These are phyloP conservation scores for Plasmopara halstedii DNA, from an alignment of 352 stramenopile genomes.

Conservation along the genomic window DNA sequence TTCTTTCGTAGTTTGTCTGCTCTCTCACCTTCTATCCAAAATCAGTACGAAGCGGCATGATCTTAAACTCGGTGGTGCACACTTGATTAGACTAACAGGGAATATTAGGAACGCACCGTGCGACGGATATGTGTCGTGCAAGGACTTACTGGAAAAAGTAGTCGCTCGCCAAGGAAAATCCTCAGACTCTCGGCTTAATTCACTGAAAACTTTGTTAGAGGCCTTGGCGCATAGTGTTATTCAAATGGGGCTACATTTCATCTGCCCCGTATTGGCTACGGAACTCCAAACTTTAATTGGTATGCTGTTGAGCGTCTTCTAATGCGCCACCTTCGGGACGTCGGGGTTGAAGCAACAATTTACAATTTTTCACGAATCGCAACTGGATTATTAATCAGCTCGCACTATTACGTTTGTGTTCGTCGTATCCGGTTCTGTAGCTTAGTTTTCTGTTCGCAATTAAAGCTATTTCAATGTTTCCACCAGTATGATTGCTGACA, in stretches of 20 bases:
- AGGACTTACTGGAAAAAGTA: constrained; percentile 48
- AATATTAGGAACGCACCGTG: constrained; percentile 1
- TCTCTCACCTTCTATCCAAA: constrained; percentile 43
- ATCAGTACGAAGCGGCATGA: constrained; percentile 62
- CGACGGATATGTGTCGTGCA: constrained; percentile 57
- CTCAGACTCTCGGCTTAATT: constrained; percentile 57
- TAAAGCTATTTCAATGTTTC: no score
- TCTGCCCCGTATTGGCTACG: constrained; percentile 72
- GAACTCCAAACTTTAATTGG: constrained; percentile 74
- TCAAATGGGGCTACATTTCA: constrained; percentile 45
- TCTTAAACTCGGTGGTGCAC: constrained; percentile 64
- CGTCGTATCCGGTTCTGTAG: no score
- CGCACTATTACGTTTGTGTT: no score
- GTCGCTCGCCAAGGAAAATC: constrained; percentile 52
- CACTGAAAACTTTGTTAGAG: constrained; percentile 41
- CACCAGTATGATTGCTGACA: no score
- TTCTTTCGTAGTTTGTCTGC: constrained; percentile 59
- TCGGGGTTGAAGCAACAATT: constrained; percentile 43
- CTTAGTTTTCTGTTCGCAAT: no score
- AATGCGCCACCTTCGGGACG: constrained; percentile 50
- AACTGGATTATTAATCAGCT: no score
- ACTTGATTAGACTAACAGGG: constrained; percentile 42
- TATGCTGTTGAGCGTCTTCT: constrained; percentile 73
- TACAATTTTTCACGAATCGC: constrained; percentile 53
- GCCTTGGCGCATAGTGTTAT: constrained; percentile 30